Evolutionary conservation across 108 stramenopile genomes (phyloP).

Genomic region (Stephanodiscus triporus): DNA sequence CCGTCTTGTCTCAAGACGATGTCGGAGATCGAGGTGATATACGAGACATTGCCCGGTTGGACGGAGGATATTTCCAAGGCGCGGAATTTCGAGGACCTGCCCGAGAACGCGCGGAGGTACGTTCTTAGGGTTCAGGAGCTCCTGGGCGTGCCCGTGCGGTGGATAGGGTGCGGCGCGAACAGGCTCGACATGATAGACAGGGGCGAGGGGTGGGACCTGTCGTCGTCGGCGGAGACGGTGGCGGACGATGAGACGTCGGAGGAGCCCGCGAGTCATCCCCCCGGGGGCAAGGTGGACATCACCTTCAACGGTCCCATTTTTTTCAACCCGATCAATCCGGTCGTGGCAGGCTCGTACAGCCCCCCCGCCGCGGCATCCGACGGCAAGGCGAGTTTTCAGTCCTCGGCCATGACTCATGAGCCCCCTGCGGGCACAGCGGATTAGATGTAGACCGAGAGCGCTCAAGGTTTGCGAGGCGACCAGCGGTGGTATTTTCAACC

Average conservation of each 20-base stretch:
- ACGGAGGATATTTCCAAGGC: constrained; percentile 89
- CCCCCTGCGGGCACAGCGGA: too few species aligned
- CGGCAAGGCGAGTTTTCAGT: too few species aligned
- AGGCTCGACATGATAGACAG: constrained; percentile 91
- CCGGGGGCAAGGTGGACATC: neutral
- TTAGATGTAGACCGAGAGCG: too few species aligned
- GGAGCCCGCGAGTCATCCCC: neutral
- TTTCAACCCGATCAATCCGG: neutral
- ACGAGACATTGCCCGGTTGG: constrained; percentile 97
- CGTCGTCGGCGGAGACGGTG: neutral
- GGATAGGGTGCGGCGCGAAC: constrained; percentile 98
- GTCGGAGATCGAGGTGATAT: constrained; percentile 90
- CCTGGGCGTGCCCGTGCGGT: constrained; percentile 92
- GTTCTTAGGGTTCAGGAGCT: constrained; percentile 93
- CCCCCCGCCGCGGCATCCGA: too few species aligned
- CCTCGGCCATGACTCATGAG: too few species aligned
- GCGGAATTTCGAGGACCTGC: constrained; percentile 94
- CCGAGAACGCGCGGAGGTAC: constrained; percentile 91
- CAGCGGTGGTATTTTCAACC: too few species aligned
- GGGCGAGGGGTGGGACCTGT: constrained; percentile 79
- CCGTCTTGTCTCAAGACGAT: constrained; percentile 87
- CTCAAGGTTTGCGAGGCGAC: too few species aligned
- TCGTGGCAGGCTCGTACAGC: too few species aligned
- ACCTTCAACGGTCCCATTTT: neutral
- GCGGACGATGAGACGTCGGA: neutral